Evolutionary conservation across 495 filamentous ascomycete genomes (phyloP).

Genomic region (Sordaria brevicollis): DNA sequence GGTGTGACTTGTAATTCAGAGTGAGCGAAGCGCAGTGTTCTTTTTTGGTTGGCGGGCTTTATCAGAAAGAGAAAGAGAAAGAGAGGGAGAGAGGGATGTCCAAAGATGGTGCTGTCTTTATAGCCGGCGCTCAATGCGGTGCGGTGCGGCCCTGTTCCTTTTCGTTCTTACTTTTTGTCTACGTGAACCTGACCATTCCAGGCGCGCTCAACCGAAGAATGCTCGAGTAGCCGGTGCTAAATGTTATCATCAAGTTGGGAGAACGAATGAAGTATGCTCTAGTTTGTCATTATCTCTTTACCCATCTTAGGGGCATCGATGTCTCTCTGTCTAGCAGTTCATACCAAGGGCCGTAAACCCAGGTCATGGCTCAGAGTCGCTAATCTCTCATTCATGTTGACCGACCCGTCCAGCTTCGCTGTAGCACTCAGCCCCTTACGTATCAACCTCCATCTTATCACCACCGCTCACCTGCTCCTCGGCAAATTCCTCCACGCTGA

Average conservation of each 20-base stretch:
- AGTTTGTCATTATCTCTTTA: not conserved
- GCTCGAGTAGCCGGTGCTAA: not conserved
- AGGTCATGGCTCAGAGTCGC: not conserved
- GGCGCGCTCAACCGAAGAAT: not conserved
- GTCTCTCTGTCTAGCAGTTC: not conserved
- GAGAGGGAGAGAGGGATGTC: no score
- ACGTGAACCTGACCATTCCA: not conserved
- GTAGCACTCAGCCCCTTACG: constrained; percentile 27
- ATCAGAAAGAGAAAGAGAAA: no score
- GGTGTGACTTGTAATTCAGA: no score
- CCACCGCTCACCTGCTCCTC: constrained; percentile 42
- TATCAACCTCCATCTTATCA: constrained; percentile 94
- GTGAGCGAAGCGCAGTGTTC: no score
- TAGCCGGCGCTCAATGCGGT: no score
- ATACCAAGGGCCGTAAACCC: not conserved
- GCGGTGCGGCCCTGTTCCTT: no score
- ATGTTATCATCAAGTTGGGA: not conserved
- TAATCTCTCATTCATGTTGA: not conserved
- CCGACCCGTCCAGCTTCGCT: not conserved
- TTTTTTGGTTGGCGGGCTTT: no score
- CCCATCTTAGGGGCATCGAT: not conserved
- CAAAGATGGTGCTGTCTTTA: no score
- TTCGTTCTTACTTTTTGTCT: not conserved
- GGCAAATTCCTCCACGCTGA: constrained; percentile 77
- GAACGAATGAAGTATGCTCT: not conserved